Conservation (phyloP, 306 rosid genomes). For the Acacia confusa region DNA sequence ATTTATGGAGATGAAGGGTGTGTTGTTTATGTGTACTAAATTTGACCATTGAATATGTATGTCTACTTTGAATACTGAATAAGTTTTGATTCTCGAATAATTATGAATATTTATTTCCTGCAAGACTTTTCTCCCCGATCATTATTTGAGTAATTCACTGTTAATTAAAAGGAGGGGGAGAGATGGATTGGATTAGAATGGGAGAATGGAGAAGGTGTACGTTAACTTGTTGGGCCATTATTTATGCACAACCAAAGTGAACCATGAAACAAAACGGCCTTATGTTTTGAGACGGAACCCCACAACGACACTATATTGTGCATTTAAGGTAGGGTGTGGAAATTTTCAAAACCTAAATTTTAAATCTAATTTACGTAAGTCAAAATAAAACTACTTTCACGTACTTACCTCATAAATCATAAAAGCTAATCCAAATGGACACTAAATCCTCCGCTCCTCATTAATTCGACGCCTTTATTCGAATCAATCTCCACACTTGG, state of each 20-base stretch:
- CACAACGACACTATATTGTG: constrained; percentile 36
- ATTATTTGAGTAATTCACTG: background rate
- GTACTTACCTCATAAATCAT: too few relatives aligned
- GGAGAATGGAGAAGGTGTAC: constrained; percentile 37
- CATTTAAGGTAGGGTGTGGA: too few relatives aligned
- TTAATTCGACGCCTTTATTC: background rate
- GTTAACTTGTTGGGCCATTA: constrained; percentile 30
- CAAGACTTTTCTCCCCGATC: background rate
- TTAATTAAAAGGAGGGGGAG: background rate
- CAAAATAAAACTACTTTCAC: too few relatives aligned
- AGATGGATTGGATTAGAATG: constrained; percentile 44
- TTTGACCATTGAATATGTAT: background rate
- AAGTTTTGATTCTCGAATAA: background rate
- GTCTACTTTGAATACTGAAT: background rate
- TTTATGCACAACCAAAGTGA: constrained; percentile 43
- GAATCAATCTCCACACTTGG: background rate
- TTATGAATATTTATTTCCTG: background rate
- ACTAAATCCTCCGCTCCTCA: too few relatives aligned
- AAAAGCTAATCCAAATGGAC: too few relatives aligned
- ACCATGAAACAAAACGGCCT: constrained; percentile 34
- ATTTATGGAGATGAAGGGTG: background rate
- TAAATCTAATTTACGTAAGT: too few relatives aligned
- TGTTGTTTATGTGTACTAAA: background rate
- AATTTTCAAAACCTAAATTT: too few relatives aligned
- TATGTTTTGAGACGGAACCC: constrained; percentile 26